Evolutionary conservation across 192 early-diverging fungal species (phyloP), one percentile per base, ranked within the genome.

Genomic region (Umbelopsis ramanniana): DNA sequence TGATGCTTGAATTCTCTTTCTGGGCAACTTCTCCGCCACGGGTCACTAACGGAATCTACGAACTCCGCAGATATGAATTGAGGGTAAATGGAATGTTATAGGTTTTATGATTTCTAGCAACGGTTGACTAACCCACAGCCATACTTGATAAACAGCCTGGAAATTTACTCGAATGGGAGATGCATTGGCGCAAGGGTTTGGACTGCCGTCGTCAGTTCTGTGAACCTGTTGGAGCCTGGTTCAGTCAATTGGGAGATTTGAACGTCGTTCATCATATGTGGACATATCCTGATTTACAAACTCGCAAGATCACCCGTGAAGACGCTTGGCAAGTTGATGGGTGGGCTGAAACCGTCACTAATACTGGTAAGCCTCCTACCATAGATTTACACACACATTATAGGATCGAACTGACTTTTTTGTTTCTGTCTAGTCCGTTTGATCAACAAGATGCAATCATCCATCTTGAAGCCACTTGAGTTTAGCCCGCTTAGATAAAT

Each of bases 201-300:
- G 94, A 96, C 68, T 95, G 93, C 73, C 85, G 96, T 33, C 83
- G 88, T 50, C 89, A 94, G 78, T 93, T 93, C 76, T 94, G 94
- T 74, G 91, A 93, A 72, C 96, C 95, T 33, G 91, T 98, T 66
- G 96, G 96, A 15, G 96, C 95, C 6, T 98, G 96, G 96, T 98
- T 98, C 78, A 92, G 89, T 48, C 96, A 98, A 83, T 85, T 97
- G 29, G 95, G 95, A 23, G 77, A 86, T 21, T 79, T 98, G 48
- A 94, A 96, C 78, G 88, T 88, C 69, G 96, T 98, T 6, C 95
- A 96, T 78, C 96, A 98, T 68, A 89, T 96, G 84, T 95, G 94
- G 94, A 88, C 87, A 76, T 95, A 98, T 77, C 88, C 91, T 37
- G 91, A 96, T 72, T 82, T 98, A 43, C 90, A 95, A 75, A 87